Base-by-base conservation (phyloP, 2,329 filamentous ascomycete species). In the Pseudocercospora fijiensis region DNA sequence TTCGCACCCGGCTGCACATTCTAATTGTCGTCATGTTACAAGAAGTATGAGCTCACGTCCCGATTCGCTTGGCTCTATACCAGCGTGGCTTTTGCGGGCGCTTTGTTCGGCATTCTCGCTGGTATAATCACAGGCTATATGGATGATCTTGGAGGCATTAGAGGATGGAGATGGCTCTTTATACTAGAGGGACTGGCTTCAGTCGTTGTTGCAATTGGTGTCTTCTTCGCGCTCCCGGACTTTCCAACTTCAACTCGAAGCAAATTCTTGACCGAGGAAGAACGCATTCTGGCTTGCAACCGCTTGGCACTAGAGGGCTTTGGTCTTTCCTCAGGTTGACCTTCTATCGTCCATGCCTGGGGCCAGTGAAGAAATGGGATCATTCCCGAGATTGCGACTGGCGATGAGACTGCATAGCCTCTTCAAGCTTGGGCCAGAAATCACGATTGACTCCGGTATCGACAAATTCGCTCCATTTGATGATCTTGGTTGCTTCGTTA, bases 111-210 rank as follows among this genome's bases (percentile, higher is more conserved):
- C 2, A 24, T 60, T 9, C 51, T 63, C 37, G 61, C 56, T 37
- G 57, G 57, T 8, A 33, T 63, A 3, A 49, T 56, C 33, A 59
- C 49, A 16, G 37, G 47, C 27, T 61, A 62, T 13, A 58, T 91
- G 82, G 82, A 89, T 67, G 81, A 83, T 6, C 76, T 77, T 0
- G 76, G 76, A 49, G 52, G 43, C 20, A 76, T 87, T 4, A 3
- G 24, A 8, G 63, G 63, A 28, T 65, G 63, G 63, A n/a, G 60
- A 72, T 74, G 30, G 60, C 49, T 62, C 26, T 64, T 59, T 37
- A 57, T 63, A 33, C 70, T 80, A n/a, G 86, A 89, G 74, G 86
- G 86, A 7, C 72, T 85, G 5, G 85, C 86, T 0, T 84, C 82
- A 9, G 73, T 87, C 6, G 62, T 83, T 13, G 78, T 85, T 1